Base-by-base conservation (phyloP, 2,329 filamentous ascomycete species). In the Cladophialophora chaetospira region DNA sequence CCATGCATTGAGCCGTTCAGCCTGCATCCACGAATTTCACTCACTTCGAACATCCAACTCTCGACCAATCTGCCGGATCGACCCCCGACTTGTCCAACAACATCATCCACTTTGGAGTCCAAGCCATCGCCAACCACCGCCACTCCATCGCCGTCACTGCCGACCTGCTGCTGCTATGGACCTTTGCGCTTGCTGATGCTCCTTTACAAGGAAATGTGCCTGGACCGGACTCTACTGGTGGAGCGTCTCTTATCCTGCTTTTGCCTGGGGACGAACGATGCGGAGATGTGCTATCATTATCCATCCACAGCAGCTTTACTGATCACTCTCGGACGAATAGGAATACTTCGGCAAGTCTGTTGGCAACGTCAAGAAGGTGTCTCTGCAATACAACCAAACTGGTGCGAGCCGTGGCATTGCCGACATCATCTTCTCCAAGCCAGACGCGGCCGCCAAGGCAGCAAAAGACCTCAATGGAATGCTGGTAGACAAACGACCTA, bases 331-430 rank as follows among this genome's bases (percentile, higher is more conserved):
- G 74, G 75, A 74, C 75, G 75, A 78, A 76, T 91, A 99, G 94
- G 94, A 99, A 79, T 99, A 97, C 77, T 97, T 99, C 75, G 78
- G 82, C 70, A 88, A 90, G 71, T 88, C 89, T 68, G 86, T 96
- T 73, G 93, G 92, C 66, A 84, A 88, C 63, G 89, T 97, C 76
- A 97, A 95, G 83, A 88, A 84, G 75, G 90, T 95, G 63, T 87
- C 94, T 67, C 81, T 99, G 68, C 91, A 89, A 49, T 99, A 99
- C 77, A 94, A 93, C 69, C 90, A 93, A 63, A 91, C 89, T 71
- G 93, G 93, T 63, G 84, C 87, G 66, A 97, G 92, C 82, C 89
- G 91, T 71, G 94, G 94, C 65, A 90, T 93, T 70, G 92, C 92
- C 68, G 94, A 91, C 53, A 88, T 99, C 67, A 86, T 87, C 63